phyloP scores from a whole-genome alignment of 768 basidiomycete species.

The Collybia nuda region DNA sequence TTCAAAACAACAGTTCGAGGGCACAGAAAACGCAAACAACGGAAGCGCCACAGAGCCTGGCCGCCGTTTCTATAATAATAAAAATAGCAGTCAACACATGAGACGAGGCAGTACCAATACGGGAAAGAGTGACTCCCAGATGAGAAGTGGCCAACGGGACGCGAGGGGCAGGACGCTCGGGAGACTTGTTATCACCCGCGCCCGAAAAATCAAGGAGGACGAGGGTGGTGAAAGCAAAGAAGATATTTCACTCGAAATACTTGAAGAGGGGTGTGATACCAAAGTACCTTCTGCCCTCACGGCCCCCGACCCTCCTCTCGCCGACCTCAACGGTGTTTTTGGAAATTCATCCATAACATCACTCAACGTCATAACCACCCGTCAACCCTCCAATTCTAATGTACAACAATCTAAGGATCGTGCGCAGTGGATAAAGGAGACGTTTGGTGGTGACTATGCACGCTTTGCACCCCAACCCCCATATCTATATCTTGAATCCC shows the following conservation, averaged over 20 bases:
- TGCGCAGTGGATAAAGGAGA: slow-evolving; percentile 19
- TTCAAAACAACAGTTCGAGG: background rate
- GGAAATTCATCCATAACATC: background rate
- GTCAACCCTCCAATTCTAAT: background rate
- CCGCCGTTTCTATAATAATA: too few relatives aligned
- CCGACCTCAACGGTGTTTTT: slow-evolving; percentile 24
- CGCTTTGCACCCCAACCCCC: slow-evolving; percentile 35
- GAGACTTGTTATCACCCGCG: background rate
- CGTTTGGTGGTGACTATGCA: slow-evolving; percentile 49
- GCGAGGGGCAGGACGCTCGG: background rate
- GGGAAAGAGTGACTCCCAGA: background rate
- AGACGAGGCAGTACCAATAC: background rate
- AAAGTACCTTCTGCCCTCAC: slow-evolving; percentile 13
- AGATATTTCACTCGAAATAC: slow-evolving; percentile 18
- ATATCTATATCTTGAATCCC: slow-evolving; percentile 23
- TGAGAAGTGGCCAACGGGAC: background rate
- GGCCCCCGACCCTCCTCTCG: slow-evolving; percentile 20
- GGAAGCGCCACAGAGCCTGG: too few relatives aligned
- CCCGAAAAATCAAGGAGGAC: background rate
- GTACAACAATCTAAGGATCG: slow-evolving; percentile 4
- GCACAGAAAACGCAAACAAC: background rate
- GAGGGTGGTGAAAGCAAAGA: slow-evolving; percentile 5
- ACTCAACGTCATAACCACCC: background rate
- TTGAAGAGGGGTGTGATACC: slow-evolving; percentile 20
- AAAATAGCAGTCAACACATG: background rate